These are phyloP conservation scores for Magnolia kwangsiensis DNA, from an alignment of 164 flowering plant species.

Conservation along the genomic window DNA sequence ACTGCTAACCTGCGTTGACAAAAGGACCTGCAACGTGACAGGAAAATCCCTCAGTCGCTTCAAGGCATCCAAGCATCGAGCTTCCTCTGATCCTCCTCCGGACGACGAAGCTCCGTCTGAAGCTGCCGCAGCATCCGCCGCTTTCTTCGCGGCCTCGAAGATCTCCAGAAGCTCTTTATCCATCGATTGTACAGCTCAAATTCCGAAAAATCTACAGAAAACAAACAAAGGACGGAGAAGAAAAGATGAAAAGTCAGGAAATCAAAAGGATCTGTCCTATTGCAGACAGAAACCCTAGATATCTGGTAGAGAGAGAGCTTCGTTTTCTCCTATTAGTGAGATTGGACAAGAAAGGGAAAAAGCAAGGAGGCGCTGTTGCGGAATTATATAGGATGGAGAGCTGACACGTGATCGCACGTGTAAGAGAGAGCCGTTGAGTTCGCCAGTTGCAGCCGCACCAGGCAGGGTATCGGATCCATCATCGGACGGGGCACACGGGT, in stretches of 20 bases:
- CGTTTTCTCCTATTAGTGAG: not conserved
- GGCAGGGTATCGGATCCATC: no score
- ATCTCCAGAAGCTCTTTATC: constrained; percentile 73
- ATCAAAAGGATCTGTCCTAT: not conserved
- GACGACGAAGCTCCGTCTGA: constrained; percentile 22
- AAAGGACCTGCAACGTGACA: constrained; percentile 60
- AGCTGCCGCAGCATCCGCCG: constrained; percentile 63
- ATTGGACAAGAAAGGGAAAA: not conserved
- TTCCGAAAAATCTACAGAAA: not conserved
- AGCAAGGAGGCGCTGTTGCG: no score
- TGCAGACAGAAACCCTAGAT: not conserved
- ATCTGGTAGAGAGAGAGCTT: not conserved
- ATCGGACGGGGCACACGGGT: no score
- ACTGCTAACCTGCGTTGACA: constrained; percentile 62
- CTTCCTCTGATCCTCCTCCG: constrained; percentile 46
- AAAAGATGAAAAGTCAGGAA: not conserved
- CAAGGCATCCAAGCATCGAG: constrained; percentile 64
- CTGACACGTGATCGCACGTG: no score
- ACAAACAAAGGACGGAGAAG: not conserved
- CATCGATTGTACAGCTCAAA: constrained; percentile 28
- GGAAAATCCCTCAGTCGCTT: constrained; percentile 61
- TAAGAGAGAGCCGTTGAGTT: no score
- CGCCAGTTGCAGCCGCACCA: no score
- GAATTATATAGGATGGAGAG: no score
- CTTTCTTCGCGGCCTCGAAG: constrained; percentile 74